Conservation (phyloP, 768 basidiomycete species). For the Pholiota microspora region DNA sequence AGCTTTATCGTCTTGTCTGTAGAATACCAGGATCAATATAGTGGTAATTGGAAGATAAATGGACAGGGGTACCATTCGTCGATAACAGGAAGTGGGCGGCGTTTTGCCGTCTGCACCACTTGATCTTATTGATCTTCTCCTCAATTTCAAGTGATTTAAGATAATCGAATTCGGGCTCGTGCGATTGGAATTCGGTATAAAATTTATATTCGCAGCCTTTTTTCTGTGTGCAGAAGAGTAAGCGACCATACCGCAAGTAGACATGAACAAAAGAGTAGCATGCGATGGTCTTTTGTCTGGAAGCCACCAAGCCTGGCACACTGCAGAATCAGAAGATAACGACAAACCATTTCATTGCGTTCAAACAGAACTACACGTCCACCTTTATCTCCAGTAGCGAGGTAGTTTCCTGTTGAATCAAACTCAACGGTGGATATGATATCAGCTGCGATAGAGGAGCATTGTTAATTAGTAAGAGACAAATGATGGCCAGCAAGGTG, state of each 20-base stretch:
- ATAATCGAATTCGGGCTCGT: constrained; percentile 99
- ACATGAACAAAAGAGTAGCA: constrained; percentile 9
- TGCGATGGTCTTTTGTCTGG: constrained; percentile 12
- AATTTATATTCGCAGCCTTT: constrained; percentile 99
- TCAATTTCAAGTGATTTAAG: constrained; percentile 99
- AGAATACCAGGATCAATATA: constrained; percentile 11
- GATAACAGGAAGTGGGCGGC: constrained; percentile 95
- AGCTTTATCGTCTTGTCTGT: constrained; percentile 99
- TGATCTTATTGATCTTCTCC: constrained; percentile 99
- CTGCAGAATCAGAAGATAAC: constrained; percentile 13
- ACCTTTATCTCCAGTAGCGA: constrained; percentile 99
- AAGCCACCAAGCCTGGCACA: constrained; percentile 15
- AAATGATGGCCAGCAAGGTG: constrained; percentile 11
- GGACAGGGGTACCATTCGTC: constrained; percentile 76
- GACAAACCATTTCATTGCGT: constrained; percentile 87
- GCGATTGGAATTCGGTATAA: constrained; percentile 99
- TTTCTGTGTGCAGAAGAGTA: constrained; percentile 56
- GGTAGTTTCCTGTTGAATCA: constrained; percentile 98
- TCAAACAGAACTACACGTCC: constrained; percentile 98
- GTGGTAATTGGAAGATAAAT: constrained; percentile 3
- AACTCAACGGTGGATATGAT: constrained; percentile 99
- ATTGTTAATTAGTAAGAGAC: constrained; percentile 20
- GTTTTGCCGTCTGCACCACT: constrained; percentile 99
- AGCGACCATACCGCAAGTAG: constrained; percentile 23
- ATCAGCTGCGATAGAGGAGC: constrained; percentile 68